Conservation (phyloP, 495 filamentous ascomycete species). For the Cetradonia linearis region DNA sequence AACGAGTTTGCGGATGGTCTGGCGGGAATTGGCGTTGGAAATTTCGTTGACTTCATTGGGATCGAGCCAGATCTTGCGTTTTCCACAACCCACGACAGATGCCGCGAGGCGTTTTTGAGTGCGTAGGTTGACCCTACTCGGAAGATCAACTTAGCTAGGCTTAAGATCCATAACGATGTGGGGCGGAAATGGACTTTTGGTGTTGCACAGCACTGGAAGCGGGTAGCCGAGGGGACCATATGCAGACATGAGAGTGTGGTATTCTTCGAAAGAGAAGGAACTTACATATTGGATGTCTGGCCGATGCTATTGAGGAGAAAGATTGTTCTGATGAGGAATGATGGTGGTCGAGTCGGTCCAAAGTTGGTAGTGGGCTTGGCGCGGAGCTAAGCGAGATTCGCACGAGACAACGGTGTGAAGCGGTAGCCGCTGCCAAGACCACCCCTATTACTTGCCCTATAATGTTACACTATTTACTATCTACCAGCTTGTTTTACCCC, state of each 20-base stretch:
- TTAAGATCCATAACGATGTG: background rate
- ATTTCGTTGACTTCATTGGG: conserved; percentile 99
- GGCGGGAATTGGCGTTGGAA: conserved; percentile 99
- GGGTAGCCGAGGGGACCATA: background rate
- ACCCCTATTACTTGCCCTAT: too few relatives aligned
- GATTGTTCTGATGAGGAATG: conserved; percentile 8
- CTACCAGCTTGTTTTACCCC: too few relatives aligned
- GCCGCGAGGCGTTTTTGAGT: conserved; percentile 99
- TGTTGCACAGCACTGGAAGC: background rate
- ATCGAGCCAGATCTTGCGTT: conserved; percentile 99
- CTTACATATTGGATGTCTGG: conserved; percentile 48
- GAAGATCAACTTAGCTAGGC: conserved; percentile 4
- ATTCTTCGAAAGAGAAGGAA: background rate
- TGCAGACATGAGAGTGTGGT: background rate
- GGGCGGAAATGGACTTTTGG: background rate
- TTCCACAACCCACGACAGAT: conserved; percentile 93
- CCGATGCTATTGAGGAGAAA: conserved; percentile 34
- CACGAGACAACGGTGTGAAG: too few relatives aligned
- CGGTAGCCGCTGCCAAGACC: too few relatives aligned
- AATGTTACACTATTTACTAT: too few relatives aligned
- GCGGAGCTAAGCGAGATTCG: conserved; percentile 13
- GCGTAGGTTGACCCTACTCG: conserved; percentile 91
- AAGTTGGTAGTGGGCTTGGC: conserved; percentile 15
- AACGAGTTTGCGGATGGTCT: conserved; percentile 99
- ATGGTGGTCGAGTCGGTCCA: conserved; percentile 15